Conservation (phyloP, 352 stramenopile species). For the Poterioochromonas sp. region DNA sequence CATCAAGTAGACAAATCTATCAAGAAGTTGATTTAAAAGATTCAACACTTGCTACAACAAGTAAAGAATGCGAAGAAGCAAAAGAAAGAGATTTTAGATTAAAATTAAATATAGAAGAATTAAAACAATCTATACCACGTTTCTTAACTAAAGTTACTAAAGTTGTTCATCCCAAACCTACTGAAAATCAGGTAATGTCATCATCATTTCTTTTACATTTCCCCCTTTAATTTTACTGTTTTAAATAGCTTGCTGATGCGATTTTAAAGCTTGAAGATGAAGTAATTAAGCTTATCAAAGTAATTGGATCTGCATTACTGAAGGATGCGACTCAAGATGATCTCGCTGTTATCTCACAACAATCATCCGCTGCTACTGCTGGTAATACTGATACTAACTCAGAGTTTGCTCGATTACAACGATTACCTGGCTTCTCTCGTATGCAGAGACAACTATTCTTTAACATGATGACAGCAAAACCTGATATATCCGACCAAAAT, state of each 20-base stretch:
- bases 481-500: slow-evolving; percentile 23
- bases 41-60: background rate
- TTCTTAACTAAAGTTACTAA: slow-evolving; percentile 33
- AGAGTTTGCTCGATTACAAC: slow-evolving; percentile 24
- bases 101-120: background rate
- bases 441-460: slow-evolving; percentile 31
- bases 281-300: slow-evolving; percentile 32
- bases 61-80: slow-evolving; percentile 26
- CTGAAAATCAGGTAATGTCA: slow-evolving; percentile 20
- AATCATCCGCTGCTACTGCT: background rate
- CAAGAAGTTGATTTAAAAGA: slow-evolving; percentile 36
- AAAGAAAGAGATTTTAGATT: slow-evolving; percentile 18
- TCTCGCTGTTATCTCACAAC: slow-evolving; percentile 25
- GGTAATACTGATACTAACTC: background rate
- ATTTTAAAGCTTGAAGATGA: slow-evolving; percentile 34
- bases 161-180: background rate
- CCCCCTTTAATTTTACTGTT: background rate
- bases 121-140: slow-evolving; percentile 26
- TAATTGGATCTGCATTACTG: slow-evolving; percentile 15
- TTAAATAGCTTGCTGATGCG: slow-evolving; percentile 22
- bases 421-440: slow-evolving; percentile 24
- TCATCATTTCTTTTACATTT: background rate
- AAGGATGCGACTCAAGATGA: slow-evolving; percentile 33
- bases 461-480: slow-evolving; percentile 30
- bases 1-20: slow-evolving; percentile 30